Base-by-base conservation (phyloP, 1,284 basidiomycete species). In the Meripilus lineatus region DNA sequence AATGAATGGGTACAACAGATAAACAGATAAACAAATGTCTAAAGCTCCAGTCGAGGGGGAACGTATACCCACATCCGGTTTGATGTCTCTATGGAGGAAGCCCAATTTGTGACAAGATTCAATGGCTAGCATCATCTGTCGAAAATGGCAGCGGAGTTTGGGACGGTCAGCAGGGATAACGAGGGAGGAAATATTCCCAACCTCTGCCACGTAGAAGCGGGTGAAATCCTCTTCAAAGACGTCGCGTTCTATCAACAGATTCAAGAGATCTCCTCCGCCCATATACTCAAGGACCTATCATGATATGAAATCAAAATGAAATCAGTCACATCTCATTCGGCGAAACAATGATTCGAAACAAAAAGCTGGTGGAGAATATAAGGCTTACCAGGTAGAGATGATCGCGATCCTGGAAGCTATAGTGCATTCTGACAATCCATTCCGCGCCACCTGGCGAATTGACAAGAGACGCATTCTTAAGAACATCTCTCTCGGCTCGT, bases 51-150 rank as follows among this genome's bases (percentile, higher is more conserved):
- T n/a, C n/a, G n/a, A n/a, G n/a, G n/a, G n/a, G n/a, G n/a, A n/a
- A n/a, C n/a, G 34, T 28, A 44, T 48, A 68, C 83, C 63, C 63
- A 89, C 84, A 67, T 92, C 89, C 50, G 92, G 92, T 68, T 95
- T 95, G 69, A 97, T 95, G 70, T 98, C 94, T 44, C 94, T 82
- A 69, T 97, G 94, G 56, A 97, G 96, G 70, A 95, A 98, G 3
- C 94, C 94, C 54, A 92, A 83, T 59, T 83, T 84, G 68, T 98
- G 95, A 59, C 92, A 94, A 53, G 89, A 86, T 64, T 95, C 88
- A 51, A 98, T 87, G 13, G 92, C 90, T n/a, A 98, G 79, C 46
- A 98, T 76, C 94, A 98, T 98, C 85, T 90, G 57, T 30, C 28
- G 10, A 49, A 48, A 56, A 33, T 33, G 21, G 34, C 37, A n/a